Percentiles rank a stretch among this genome's conserved stretches.
Conservation (phyloP, 768 basidiomycete genomes). For the Candolleomyces aberdarensis region DNA sequence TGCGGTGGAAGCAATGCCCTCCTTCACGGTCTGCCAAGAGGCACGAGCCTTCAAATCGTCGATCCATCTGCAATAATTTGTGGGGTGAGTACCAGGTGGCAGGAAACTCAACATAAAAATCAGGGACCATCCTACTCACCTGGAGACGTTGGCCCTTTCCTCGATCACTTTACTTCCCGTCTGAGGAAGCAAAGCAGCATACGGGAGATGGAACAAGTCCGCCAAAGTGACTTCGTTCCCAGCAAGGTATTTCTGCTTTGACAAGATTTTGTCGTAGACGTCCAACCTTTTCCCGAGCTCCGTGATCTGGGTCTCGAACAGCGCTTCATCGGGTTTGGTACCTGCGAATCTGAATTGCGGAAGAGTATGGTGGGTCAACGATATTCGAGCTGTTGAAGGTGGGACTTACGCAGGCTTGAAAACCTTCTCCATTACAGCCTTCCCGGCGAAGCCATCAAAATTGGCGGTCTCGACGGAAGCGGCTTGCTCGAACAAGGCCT, state of each 20-base stretch:
- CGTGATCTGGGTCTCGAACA: conserved; percentile 20
- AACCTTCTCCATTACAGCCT: no score
- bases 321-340: conserved; percentile 26
- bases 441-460: no score
- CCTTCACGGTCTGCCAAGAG: conserved; percentile 20
- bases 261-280: conserved; percentile 54
- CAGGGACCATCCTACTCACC: conserved; percentile 9
- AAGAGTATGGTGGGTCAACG: neutral
- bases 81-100: neutral
- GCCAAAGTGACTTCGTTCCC: conserved; percentile 49
- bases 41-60: conserved; percentile 14
- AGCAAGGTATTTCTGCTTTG: conserved; percentile 53
- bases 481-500: no score
- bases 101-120: neutral
- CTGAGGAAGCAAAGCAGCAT: conserved; percentile 23
- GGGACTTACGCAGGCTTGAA: neutral
- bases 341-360: conserved; percentile 25
- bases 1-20: conserved; percentile 8
- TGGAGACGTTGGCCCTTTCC: conserved; percentile 44
- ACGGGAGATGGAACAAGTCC: conserved; percentile 47
- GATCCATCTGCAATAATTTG: conserved; percentile 13
- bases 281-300: conserved; percentile 42
- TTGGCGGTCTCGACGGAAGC: no score
- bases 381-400: no score
- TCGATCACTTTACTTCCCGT: conserved; percentile 29